Base-by-base conservation (phyloP, 306 rosid species). In the Luffa aegyptiaca region DNA sequence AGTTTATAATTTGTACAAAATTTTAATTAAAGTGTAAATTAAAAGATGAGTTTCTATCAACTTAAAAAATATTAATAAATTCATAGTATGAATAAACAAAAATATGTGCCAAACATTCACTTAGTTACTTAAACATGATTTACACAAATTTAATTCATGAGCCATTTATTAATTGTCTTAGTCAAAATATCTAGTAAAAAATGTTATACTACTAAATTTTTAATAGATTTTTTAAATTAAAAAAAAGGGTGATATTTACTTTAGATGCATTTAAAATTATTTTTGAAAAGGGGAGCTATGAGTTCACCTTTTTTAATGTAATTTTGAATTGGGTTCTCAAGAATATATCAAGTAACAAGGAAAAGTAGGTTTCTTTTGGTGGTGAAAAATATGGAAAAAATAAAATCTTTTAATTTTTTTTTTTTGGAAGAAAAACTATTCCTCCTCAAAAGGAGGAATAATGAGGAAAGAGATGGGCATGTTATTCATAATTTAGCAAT, bases 401-500 rank as follows among this genome's bases (percentile, higher is more conserved):
- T 62, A 33, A 62, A 1, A 26, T 62, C 31, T 8, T 8, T 21
- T 10, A 14, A 4, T 61, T 31, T 31, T 61, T 11, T 31, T 31
- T 6, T 4, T 10, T 59, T 26, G 31, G 33, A 63, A 63, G n/a
- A 63, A 63, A 33, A 35, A 7, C 6, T 6, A 45, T 70, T 44
- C 76, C 39, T 45, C 39, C 57, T 72, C 5, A 2, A 2, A 4
- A 72, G 77, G 77, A 72, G 44, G 77, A 72, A 72, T 72, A 72
- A 72, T 72, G 77, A 72, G 58, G 59, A 71, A 45, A 71, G 76
- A 33, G 57, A 31, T 35, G 63, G 37, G 39, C 41, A 36, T 16
- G 55, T 78, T 58, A 13, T 80, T 84, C 79, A 87, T 92, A 84
- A 86, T 84, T 88, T 85, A 82, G 84, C 82, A 81, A 82, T 87